Conservation (phyloP, 176 grass and related monocot genomes). For the Raddia distichophylla region DNA sequence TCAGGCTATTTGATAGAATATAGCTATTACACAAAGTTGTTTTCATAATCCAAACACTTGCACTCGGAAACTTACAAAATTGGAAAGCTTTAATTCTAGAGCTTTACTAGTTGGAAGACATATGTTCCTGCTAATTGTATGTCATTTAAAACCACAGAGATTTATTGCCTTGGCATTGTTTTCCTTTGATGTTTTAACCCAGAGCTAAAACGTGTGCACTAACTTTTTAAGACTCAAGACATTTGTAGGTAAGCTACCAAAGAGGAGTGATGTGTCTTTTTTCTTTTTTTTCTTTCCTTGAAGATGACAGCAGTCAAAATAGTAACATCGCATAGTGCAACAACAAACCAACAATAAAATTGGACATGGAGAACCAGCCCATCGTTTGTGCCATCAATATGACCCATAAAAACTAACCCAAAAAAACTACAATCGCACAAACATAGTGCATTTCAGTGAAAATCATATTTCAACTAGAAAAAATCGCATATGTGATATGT, state of each 20-base stretch:
- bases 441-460: neutral
- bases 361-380: neutral
- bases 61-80: constrained; percentile 27
- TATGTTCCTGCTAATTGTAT: constrained; percentile 9
- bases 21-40: constrained; percentile 6
- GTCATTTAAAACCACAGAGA: neutral
- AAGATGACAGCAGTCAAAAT: neutral
- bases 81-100: constrained; percentile 6
- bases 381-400: constrained; percentile 5
- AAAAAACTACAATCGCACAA: neutral
- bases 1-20: neutral
- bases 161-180: constrained; percentile 1
- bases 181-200: constrained; percentile 14
- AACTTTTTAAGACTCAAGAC: neutral
- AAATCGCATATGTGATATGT: neutral
- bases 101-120: constrained; percentile 4
- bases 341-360: neutral
- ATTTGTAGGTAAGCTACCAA: constrained; percentile 3
- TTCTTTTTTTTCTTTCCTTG: neutral
- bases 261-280: neutral
- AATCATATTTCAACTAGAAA: neutral
- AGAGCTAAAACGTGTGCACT: neutral
- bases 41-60: constrained; percentile 11
- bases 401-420: constrained; percentile 1
- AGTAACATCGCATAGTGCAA: neutral